Evolutionary conservation across 202 grass and related monocot genomes (phyloP).

Genomic region (Eragrostis tef): DNA sequence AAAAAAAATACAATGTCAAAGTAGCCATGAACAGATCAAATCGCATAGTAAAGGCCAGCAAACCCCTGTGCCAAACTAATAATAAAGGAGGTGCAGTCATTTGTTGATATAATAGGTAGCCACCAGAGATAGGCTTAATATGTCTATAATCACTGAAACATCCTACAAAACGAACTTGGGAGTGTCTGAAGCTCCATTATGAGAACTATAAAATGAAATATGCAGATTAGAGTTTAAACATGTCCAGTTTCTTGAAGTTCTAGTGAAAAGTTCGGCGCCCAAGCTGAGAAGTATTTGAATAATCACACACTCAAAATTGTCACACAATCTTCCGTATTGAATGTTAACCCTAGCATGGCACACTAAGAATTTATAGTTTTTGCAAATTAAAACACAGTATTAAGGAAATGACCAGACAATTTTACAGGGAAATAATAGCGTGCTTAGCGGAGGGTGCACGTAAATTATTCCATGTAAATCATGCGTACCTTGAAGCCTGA

Average conservation of each 20-base stretch:
- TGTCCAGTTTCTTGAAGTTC: neutral
- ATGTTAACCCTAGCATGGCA: slow-evolving; percentile 9
- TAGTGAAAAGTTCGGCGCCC: neutral
- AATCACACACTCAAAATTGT: slow-evolving; percentile 14
- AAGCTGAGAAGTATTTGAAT: slow-evolving; percentile 25
- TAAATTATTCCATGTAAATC: neutral
- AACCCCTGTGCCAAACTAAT: slow-evolving; percentile 8
- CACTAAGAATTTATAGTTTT: slow-evolving; percentile 10
- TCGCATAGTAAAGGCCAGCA: neutral
- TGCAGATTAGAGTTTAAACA: neutral
- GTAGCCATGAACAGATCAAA: slow-evolving; percentile 5
- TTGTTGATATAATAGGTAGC: slow-evolving; percentile 21
- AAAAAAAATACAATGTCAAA: neutral
- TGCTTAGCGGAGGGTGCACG: slow-evolving; percentile 21
- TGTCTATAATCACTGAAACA: neutral
- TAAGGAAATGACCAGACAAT: neutral
- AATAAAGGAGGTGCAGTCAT: neutral
- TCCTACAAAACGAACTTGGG: slow-evolving; percentile 2
- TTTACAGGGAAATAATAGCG: neutral
- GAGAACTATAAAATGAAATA: neutral
- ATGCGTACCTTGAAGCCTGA: slow-evolving; percentile 63
- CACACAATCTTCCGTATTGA: neutral
- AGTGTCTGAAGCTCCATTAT: neutral
- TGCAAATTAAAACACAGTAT: neutral
- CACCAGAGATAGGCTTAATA: slow-evolving; percentile 22